Evolutionary conservation across 768 basidiomycete genomes (phyloP).

Genomic region (Filobasidium wieringae): DNA sequence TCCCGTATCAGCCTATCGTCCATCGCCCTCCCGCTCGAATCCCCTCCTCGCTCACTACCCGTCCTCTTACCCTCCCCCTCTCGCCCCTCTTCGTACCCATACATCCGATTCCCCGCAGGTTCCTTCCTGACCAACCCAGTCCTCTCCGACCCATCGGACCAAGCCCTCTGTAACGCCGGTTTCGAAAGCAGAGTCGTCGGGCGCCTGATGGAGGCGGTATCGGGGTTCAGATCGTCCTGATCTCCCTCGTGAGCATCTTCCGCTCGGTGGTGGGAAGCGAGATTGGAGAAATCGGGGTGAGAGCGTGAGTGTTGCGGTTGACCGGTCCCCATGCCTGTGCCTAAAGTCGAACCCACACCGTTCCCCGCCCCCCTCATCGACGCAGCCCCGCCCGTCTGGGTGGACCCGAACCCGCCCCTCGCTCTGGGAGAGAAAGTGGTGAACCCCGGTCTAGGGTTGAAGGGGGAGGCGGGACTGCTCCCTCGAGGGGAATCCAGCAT

Average conservation of each 20-base stretch:
- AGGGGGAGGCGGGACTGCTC: neutral
- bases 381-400: neutral
- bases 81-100: neutral
- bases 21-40: neutral
- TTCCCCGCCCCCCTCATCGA: too few species aligned
- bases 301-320: too few species aligned
- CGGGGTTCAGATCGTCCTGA: too few species aligned
- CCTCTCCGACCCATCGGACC: neutral
- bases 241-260: too few species aligned
- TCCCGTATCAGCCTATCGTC: neutral
- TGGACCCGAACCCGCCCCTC: neutral
- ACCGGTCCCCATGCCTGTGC: too few species aligned
- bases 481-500: neutral
- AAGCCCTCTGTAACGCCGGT: neutral
- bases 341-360: too few species aligned
- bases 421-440: neutral
- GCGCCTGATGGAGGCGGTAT: too few species aligned
- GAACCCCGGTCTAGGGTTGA: conserved; percentile 1
- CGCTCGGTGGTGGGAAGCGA: too few species aligned
- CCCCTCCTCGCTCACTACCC: neutral
- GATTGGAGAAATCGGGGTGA: too few species aligned
- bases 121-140: neutral
- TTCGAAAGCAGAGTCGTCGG: too few species aligned
- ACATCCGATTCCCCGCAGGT: neutral
- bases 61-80: neutral